Conservation (phyloP, 345 rosid species). For the Pseudoturritis turrita region DNA sequence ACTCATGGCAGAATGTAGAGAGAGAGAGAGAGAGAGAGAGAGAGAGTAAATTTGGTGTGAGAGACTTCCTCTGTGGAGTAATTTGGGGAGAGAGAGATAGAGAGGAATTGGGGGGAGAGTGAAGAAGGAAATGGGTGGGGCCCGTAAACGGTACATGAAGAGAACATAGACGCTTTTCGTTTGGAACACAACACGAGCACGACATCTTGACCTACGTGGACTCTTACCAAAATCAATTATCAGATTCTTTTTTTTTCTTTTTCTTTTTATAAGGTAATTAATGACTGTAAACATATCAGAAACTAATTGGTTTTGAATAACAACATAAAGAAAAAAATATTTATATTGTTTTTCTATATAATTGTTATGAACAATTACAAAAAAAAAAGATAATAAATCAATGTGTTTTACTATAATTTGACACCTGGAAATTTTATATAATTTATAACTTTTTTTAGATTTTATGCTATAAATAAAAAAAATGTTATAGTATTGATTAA, state of each 20-base stretch:
- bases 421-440: too few relatives aligned
- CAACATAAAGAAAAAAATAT: not conserved
- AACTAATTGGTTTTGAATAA: not conserved
- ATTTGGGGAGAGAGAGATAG: not conserved
- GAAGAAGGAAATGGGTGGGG: conserved; percentile 20
- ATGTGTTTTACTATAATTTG: not conserved
- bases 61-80: not conserved
- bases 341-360: not conserved
- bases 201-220: conserved; percentile 38
- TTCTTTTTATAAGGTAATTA: not conserved
- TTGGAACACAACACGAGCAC: conserved; percentile 32
- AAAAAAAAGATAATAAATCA: too few relatives aligned
- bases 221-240: conserved; percentile 18
- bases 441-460: not conserved
- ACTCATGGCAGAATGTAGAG: not conserved
- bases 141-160: conserved; percentile 30
- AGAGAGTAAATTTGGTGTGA: not conserved
- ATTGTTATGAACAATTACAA: too few relatives aligned
- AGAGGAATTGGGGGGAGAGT: conserved; percentile 8
- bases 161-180: conserved; percentile 36
- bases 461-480: not conserved
- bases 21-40: conserved; percentile 4
- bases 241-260: not conserved
- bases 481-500: too few relatives aligned
- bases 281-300: not conserved